A percentile compares a stretch with the other conserved stretches of the same genome.
Conservation (phyloP, 495 filamentous ascomycete genomes). For the Tuber borchii region DNA sequence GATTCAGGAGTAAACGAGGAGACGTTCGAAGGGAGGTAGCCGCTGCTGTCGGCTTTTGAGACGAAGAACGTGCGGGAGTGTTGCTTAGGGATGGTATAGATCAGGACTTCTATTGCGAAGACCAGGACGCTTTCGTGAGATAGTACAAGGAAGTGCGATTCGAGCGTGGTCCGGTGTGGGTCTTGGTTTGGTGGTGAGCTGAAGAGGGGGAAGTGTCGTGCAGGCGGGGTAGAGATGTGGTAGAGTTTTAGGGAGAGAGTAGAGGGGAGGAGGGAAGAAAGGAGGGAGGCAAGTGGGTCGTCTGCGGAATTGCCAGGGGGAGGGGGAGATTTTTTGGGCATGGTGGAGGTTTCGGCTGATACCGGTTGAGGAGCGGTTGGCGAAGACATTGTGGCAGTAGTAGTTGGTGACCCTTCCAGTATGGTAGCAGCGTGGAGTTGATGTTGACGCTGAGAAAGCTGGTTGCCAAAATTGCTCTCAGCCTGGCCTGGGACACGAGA, state of each 20-base stretch:
- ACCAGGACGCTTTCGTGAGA: constrained; percentile 56
- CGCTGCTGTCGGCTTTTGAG: constrained; percentile 94
- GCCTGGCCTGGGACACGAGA: background rate
- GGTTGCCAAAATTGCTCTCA: background rate
- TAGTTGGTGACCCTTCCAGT: background rate
- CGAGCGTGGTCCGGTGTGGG: constrained; percentile 70
- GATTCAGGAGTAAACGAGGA: constrained; percentile 27
- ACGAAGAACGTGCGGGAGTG: constrained; percentile 79
- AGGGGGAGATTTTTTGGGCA: constrained; percentile 1
- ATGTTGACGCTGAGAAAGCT: background rate
- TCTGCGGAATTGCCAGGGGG: background rate
- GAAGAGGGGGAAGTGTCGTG: constrained; percentile 64
- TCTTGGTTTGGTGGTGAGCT: constrained; percentile 64
- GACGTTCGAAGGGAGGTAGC: constrained; percentile 55
- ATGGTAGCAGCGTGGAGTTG: constrained; percentile 1
- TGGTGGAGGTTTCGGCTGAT: background rate
- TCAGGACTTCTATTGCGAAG: constrained; percentile 61
- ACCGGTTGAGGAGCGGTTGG: constrained; percentile 6
- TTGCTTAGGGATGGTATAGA: constrained; percentile 56
- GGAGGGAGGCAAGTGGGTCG: constrained; percentile 45
- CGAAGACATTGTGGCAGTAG: constrained; percentile 13
- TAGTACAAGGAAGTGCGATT: constrained; percentile 76
- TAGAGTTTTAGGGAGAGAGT: constrained; percentile 65
- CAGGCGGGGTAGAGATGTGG: constrained; percentile 82
- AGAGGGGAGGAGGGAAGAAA: constrained; percentile 66